phyloP scores from a whole-genome alignment of 1,284 basidiomycete genomes.

The Rhodotorula sp. region DNA sequence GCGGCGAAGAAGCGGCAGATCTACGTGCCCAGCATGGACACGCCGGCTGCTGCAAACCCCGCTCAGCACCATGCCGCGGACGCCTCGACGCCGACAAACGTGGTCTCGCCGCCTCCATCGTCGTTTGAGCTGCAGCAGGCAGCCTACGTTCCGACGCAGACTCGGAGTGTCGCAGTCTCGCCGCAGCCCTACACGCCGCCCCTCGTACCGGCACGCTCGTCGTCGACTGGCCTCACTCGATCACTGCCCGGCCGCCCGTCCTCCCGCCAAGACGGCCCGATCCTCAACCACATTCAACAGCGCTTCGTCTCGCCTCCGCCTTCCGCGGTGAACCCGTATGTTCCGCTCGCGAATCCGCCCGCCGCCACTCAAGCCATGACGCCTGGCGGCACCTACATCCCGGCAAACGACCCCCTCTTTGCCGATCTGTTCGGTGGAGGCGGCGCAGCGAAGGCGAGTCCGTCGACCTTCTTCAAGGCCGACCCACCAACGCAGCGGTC shows the following conservation, averaged over 20 bases:
- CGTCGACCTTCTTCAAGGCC: constrained; percentile 14
- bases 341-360: neutral
- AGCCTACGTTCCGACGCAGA: neutral
- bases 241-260: constrained; percentile 13
- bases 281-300: constrained; percentile 34
- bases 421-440: constrained; percentile 19
- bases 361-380: neutral
- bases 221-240: neutral
- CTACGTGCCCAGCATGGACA: neutral
- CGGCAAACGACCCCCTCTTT: constrained; percentile 30
- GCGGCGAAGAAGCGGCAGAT: neutral
- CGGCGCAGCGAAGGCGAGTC: neutral
- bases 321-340: constrained; percentile 18
- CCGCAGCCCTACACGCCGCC: neutral
- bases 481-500: constrained; percentile 15
- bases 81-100: neutral
- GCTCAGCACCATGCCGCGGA: neutral
- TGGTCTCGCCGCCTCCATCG: neutral
- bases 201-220: neutral
- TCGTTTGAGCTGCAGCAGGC: neutral
- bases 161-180: neutral
- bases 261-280: constrained; percentile 22
- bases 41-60: neutral
- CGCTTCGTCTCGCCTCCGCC: constrained; percentile 32
- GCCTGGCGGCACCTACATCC: constrained; percentile 9